phyloP scores from a whole-genome alignment of 371 early-diverging fungal genomes.

The Syncephalis plumigaleata region DNA sequence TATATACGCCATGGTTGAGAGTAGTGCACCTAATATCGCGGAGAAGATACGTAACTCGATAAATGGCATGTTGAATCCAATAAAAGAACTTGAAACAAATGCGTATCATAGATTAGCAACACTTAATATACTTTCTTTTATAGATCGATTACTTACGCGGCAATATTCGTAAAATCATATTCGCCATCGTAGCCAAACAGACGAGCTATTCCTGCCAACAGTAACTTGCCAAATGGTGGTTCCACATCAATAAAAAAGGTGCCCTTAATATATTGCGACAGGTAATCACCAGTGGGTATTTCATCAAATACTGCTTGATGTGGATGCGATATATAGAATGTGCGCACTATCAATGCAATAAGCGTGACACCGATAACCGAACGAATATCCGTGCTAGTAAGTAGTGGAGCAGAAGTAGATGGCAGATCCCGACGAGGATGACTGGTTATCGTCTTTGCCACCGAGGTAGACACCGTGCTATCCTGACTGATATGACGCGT shows the following conservation, averaged over 20 bases:
- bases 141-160: constrained; percentile 25
- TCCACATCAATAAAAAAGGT: constrained; percentile 98
- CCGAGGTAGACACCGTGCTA: no score
- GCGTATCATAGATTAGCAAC: no score
- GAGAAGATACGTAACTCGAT: constrained; percentile 62
- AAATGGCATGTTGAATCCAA: constrained; percentile 57
- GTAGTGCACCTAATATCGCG: constrained; percentile 46
- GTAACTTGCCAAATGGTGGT: constrained; percentile 91
- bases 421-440: no score
- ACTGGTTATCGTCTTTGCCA: no score
- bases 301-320: constrained; percentile 31
- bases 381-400: no score
- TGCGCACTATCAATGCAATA: no score
- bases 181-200: constrained; percentile 70
- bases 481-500: no score
- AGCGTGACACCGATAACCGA: no score
- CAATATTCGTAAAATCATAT: constrained; percentile 77
- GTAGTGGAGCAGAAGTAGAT: no score
- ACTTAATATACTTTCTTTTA: no score
- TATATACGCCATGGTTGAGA: constrained; percentile 66
- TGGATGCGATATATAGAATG: not conserved
- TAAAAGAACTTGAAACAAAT: constrained; percentile 18
- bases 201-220: constrained; percentile 65
- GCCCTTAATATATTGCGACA: constrained; percentile 66
- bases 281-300: constrained; percentile 42